Evolutionary conservation across 257 asterid genomes (phyloP), one percentile per base, ranked within the genome.

Genomic region (Avicennia marina): DNA sequence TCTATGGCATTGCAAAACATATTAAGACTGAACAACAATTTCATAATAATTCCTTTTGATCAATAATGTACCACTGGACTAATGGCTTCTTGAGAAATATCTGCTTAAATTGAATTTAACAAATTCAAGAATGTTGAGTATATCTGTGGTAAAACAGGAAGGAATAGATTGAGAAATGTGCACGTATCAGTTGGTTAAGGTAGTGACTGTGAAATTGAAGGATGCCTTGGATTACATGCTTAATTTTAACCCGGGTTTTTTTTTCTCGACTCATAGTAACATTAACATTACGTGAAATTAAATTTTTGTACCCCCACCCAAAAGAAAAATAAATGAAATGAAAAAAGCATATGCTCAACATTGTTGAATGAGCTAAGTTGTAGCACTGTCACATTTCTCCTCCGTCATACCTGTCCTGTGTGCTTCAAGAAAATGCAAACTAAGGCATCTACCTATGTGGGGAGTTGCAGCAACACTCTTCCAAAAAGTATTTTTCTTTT

Each of bases 151-250:
- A 5, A 39, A 6, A 33, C 11, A 40, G 38, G 21, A 25, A 65
- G 33, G 26, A 18, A 25, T 20, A 12, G 51, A 55, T 34, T 24
- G 7, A 17, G 16, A 17, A 53, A 41, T 42, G 38, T 41, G n/a
- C 42, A 58, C 18, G 31, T 8, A 5, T 42, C 13, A 19, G 31
- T 5, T 44, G 40, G 20, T 26, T 11, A 27, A 26, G 31, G 19
- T 58, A 58, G 42, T 26, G 41, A 16, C n/a, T 44, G n/a, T 32
- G 13, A 59, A 45, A 45, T 41, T 38, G 40, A 42, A 19, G 33
- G 45, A 25, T 31, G 22, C 25, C 33, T 11, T 16, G 36, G 51
- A 49, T 54, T 42, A 34, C 63, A 44, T 34, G 51, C 22, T 29
- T 7, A 29, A 29, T 29, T 29, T 29, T 2, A n/a, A n/a, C n/a